Evolutionary conservation across 192 early-diverging fungal species (phyloP), one percentile per base, ranked within the genome.

Genomic region (Lobulomyces angularis): DNA sequence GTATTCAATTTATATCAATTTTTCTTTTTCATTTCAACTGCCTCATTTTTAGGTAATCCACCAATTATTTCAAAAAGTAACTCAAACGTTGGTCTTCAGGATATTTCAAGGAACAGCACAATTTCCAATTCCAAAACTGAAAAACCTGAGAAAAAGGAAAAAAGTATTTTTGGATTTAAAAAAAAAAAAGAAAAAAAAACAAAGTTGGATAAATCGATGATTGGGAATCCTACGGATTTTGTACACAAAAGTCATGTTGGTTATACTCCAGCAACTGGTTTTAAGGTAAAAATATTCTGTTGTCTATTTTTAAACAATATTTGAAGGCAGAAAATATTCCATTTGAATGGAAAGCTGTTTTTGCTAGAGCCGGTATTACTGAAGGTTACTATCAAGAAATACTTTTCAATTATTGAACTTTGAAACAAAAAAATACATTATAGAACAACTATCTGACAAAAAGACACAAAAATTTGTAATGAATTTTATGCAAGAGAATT

Each of bases 341-440:
- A 5, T 32, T 57, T 44, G 69, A 68, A 34, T 71, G 70, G 70
- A 65, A 69, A 38, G 48, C 48, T 8, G 61, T 73, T 28, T 73
- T 73, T 37, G 47, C 46, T 1, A 73, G 69, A 31, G 70, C 70
- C 9, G 70, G 70, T 31, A 73, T 73, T 32, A 73, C 62, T 4
- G 61, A 67, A 41, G 62, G n/a, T n/a, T n/a, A n/a, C n/a, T 56
- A 14, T 19, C 18, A 27, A 8, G 8, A 42, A 7, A 11, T 36
- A 19, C n/a, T 21, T 24, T 61, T 27, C 41, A 26, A 12, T 38
- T 20, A 59, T 40, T 34, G 19, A 45, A 51, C 31, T 16, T 25
- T 11, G 1, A 17, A 11, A 27, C n/a, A 19, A 26, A 9, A 1
- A 16, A 19, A 35, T 7, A 35, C 41, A 26, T 12, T 22, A 9